A percentile compares a stretch with the other conserved stretches of the same genome.
Conservation (phyloP, 2,329 filamentous ascomycete species). For the Ophiostoma triangulosporum region DNA sequence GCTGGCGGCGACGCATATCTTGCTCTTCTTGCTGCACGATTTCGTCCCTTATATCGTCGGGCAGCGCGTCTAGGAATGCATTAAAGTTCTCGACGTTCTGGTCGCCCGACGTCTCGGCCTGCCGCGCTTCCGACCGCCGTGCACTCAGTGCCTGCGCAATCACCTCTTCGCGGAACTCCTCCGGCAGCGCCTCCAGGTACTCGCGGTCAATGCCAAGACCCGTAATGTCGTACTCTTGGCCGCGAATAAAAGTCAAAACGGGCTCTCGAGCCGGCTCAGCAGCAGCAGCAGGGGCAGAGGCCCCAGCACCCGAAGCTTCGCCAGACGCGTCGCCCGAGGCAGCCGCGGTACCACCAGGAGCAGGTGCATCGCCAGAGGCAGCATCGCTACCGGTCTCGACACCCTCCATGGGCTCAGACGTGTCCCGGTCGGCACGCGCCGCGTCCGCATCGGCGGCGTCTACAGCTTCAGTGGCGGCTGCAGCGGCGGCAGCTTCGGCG, state of each 20-base stretch:
- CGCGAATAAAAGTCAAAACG: conserved; percentile 71
- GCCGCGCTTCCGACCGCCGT: conserved; percentile 62
- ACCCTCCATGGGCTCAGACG: conserved; percentile 44
- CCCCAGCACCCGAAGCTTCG: neutral
- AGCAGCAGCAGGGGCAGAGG: neutral
- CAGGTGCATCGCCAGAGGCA: neutral
- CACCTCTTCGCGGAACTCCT: conserved; percentile 91
- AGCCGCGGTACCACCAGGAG: neutral
- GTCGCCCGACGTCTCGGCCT: conserved; percentile 51
- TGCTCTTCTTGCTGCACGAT: conserved; percentile 81
- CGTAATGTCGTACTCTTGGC: conserved; percentile 83
- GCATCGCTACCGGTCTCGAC: conserved; percentile 6
- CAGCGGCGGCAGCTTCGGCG: conserved; percentile 26
- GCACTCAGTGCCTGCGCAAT: conserved; percentile 81
- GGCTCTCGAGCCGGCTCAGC: conserved; percentile 26
- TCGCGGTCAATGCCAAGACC: conserved; percentile 87
- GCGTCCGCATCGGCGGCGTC: conserved; percentile 21
- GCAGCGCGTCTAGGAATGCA: conserved; percentile 86
- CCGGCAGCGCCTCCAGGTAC: conserved; percentile 91
- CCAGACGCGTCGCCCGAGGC: neutral
- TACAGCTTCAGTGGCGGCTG: conserved; percentile 19
- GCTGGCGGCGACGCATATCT: conserved; percentile 76
- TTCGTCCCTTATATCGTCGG: conserved; percentile 78
- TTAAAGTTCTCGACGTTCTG: conserved; percentile 68
- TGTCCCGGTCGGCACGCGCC: conserved; percentile 17